These are phyloP conservation scores for Fraxinus xanthoxyloides DNA, from an alignment of 305 asterid genomes.

Conservation along the genomic window DNA sequence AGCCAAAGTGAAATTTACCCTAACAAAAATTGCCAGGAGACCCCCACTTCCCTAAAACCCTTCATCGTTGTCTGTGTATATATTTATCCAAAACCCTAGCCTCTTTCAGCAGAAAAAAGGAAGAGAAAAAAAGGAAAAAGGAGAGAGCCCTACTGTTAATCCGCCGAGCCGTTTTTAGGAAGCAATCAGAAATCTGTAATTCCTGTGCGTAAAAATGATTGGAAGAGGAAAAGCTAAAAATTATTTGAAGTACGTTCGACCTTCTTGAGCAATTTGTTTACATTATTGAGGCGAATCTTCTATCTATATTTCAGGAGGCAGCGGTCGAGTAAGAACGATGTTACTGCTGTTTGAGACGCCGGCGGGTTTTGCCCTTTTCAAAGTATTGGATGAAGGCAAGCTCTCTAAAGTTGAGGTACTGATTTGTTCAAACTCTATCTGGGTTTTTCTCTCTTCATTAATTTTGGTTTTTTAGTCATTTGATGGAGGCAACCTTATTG, in stretches of 20 bases:
- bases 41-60: background rate
- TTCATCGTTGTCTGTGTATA: background rate
- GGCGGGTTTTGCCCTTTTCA: slow-evolving; percentile 57
- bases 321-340: background rate
- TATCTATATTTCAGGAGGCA: background rate
- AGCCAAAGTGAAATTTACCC: background rate
- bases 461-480: background rate
- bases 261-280: background rate
- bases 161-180: background rate
- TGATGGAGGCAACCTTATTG: background rate
- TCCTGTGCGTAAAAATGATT: background rate
- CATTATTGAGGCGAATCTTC: background rate
- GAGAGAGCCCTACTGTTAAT: background rate
- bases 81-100: background rate
- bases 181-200: background rate
- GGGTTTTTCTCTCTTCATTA: background rate
- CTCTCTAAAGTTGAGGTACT: slow-evolving; percentile 58
- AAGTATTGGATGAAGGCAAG: slow-evolving; percentile 60
- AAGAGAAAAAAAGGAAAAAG: background rate
- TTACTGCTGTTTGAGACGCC: slow-evolving; percentile 18
- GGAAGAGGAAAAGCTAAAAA: background rate
- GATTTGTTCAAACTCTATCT: background rate
- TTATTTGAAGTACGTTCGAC: background rate
- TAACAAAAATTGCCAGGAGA: background rate
- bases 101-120: background rate